Conservation (phyloP, 768 basidiomycete genomes). For the Pulveroboletus sp. region DNA sequence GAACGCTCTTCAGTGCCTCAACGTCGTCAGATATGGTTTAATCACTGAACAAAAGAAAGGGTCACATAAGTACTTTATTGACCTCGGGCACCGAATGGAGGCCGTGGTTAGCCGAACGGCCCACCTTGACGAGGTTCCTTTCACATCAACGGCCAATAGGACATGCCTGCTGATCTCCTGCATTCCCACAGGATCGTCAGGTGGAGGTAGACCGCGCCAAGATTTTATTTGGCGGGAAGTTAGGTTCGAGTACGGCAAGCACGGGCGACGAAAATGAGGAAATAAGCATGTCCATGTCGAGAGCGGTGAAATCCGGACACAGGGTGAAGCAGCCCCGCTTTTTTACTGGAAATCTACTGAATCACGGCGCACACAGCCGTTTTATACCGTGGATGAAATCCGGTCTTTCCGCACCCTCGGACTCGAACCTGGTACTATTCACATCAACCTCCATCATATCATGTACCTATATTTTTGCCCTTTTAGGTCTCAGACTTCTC, state of each 20-base stretch:
- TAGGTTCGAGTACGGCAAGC: slow-evolving; percentile 35
- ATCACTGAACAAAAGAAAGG: slow-evolving; percentile 88
- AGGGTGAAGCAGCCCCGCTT: slow-evolving; percentile 36
- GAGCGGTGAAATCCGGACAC: slow-evolving; percentile 47
- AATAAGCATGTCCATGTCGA: slow-evolving; percentile 32
- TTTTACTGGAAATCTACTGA: neutral
- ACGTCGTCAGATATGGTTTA: slow-evolving; percentile 65
- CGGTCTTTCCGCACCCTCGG: slow-evolving; percentile 78
- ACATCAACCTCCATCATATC: neutral
- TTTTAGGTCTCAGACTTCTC: slow-evolving; percentile 77
- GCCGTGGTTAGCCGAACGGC: slow-evolving; percentile 65
- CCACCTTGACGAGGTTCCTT: slow-evolving; percentile 65
- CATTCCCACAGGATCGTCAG: slow-evolving; percentile 23
- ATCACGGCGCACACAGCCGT: slow-evolving; percentile 46
- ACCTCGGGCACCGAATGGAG: slow-evolving; percentile 72
- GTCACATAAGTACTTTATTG: slow-evolving; percentile 75
- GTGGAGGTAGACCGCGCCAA: slow-evolving; percentile 24
- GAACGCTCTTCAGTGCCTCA: slow-evolving; percentile 1
- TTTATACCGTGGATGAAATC: slow-evolving; percentile 81
- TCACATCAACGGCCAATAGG: neutral
- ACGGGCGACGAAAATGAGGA: slow-evolving; percentile 34
- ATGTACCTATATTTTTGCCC: neutral
- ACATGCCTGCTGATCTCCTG: slow-evolving; percentile 2
- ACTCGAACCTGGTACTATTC: slow-evolving; percentile 59
- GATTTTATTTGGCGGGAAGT: slow-evolving; percentile 29